phyloP scores from a whole-genome alignment of 257 asterid genomes.

The Craterostigma plantagineum region DNA sequence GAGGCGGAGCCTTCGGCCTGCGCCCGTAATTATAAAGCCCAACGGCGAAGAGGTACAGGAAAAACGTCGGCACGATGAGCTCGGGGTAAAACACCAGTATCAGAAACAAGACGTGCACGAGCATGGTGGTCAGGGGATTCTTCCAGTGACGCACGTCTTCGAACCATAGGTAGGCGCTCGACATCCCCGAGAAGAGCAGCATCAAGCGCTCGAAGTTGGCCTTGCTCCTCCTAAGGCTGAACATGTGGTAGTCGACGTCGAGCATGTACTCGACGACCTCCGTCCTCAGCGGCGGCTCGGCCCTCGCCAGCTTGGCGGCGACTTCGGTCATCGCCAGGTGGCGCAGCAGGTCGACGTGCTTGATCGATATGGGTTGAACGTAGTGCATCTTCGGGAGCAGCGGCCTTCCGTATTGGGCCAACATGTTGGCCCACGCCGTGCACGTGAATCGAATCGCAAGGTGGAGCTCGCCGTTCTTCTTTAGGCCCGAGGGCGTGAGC shows the following conservation, averaged over 20 bases:
- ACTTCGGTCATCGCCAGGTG: conserved; percentile 68
- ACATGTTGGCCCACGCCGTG: conserved; percentile 72
- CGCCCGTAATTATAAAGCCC: conserved; percentile 71
- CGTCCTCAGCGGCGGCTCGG: conserved; percentile 76
- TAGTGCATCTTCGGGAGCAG: conserved; percentile 90
- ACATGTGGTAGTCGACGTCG: conserved; percentile 66
- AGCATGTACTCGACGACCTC: conserved; percentile 76
- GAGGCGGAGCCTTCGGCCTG: conserved; percentile 65
- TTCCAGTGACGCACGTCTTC: conserved; percentile 56
- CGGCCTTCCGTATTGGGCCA: conserved; percentile 70
- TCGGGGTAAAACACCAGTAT: conserved; percentile 72
- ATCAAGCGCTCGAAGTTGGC: conserved; percentile 66
- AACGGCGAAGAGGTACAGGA: conserved; percentile 76
- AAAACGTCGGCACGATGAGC: conserved; percentile 60
- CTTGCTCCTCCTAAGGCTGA: conserved; percentile 77
- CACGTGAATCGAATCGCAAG: conserved; percentile 80
- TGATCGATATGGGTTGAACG: conserved; percentile 53
- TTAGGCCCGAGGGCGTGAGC: conserved; percentile 56
- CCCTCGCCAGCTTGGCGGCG: conserved; percentile 34
- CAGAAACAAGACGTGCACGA: conserved; percentile 59
- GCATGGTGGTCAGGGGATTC: conserved; percentile 64
- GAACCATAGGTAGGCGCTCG: conserved; percentile 38
- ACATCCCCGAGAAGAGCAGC: conserved; percentile 36
- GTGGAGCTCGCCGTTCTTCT: conserved; percentile 80
- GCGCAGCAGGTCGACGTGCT: conserved; percentile 72